These are phyloP conservation scores for Xylariaceae sp. DNA, from an alignment of 2,329 filamentous ascomycete species.

Conservation along the genomic window DNA sequence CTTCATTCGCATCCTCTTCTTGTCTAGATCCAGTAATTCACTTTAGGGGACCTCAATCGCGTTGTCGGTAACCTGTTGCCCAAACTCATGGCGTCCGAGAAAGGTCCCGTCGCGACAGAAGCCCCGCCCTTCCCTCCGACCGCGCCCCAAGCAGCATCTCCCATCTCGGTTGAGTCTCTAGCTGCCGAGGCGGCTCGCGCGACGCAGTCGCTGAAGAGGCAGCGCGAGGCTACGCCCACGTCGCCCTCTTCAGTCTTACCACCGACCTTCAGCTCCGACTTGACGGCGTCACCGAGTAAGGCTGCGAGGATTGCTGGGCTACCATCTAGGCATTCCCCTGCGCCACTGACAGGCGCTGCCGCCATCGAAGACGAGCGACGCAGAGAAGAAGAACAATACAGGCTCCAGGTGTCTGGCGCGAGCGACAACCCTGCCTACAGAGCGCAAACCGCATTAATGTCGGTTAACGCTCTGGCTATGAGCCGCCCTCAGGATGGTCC, in stretches of 20 bases:
- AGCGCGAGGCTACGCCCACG: conserved; percentile 54
- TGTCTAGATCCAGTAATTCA: conserved; percentile 31
- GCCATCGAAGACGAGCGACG: conserved; percentile 60
- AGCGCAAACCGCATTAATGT: conserved; percentile 60
- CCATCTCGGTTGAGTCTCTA: conserved; percentile 49
- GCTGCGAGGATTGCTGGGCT: conserved; percentile 55
- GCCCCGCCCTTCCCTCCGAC: conserved; percentile 49
- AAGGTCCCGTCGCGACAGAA: conserved; percentile 59
- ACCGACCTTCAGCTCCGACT: conserved; percentile 45
- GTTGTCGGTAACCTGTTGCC: conserved; percentile 27
- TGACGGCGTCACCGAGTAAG: conserved; percentile 62
- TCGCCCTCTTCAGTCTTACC: conserved; percentile 42
- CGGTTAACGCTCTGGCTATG: conserved; percentile 57
- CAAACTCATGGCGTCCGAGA: conserved; percentile 59
- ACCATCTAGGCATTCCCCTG: conserved; percentile 50
- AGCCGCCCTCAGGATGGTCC: conserved; percentile 62
- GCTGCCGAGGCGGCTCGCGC: conserved; percentile 46
- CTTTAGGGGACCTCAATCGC: conserved; percentile 35
- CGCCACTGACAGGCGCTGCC: conserved; percentile 58
- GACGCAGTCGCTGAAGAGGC: conserved; percentile 52
- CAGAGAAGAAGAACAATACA: conserved; percentile 53
- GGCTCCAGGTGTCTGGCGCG: conserved; percentile 49
- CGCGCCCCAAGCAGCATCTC: conserved; percentile 43
- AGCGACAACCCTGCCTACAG: conserved; percentile 62
- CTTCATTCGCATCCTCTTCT: conserved; percentile 31